Evolutionary conservation across 2,329 filamentous ascomycete species (phyloP).

Genomic region (Colletotrichum sp.): DNA sequence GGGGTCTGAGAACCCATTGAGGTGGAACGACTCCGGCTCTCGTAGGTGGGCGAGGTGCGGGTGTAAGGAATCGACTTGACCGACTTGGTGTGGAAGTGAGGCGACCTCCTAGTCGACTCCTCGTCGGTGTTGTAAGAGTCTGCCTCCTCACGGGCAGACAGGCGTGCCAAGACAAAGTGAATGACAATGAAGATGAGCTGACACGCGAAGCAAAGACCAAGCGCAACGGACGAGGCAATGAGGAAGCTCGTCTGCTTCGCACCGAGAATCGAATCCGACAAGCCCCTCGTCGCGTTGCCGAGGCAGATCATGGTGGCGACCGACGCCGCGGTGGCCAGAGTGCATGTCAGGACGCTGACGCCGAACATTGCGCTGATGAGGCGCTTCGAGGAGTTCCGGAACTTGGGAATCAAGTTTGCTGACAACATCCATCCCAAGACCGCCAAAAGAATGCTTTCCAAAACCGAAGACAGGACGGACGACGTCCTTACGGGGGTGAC

Average conservation of each 20-base stretch:
- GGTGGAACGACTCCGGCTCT: slow-evolving; percentile 22
- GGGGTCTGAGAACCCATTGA: slow-evolving; percentile 45
- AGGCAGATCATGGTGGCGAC: slow-evolving; percentile 48
- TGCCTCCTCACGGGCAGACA: slow-evolving; percentile 30
- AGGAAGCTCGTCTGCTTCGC: slow-evolving; percentile 40
- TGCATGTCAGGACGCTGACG: slow-evolving; percentile 43
- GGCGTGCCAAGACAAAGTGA: slow-evolving; percentile 45
- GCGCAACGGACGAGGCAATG: slow-evolving; percentile 47
- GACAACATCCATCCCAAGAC: slow-evolving; percentile 36
- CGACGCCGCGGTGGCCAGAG: slow-evolving; percentile 50
- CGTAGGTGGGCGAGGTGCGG: slow-evolving; percentile 39
- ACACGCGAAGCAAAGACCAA: slow-evolving; percentile 49
- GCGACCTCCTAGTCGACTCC: slow-evolving; percentile 32
- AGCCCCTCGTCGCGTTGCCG: slow-evolving; percentile 33
- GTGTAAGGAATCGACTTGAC: slow-evolving; percentile 61
- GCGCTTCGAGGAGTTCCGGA: slow-evolving; percentile 23
- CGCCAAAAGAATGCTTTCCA: slow-evolving; percentile 42
- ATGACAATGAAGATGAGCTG: slow-evolving; percentile 55
- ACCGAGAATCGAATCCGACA: slow-evolving; percentile 36
- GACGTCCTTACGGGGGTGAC: slow-evolving; percentile 35
- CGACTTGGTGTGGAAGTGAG: slow-evolving; percentile 51
- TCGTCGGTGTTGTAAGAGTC: slow-evolving; percentile 35
- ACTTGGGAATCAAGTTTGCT: slow-evolving; percentile 30
- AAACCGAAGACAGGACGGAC: slow-evolving; percentile 41
- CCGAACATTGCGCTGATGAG: slow-evolving; percentile 40